Percentiles rank a stretch among this genome's conserved stretches.
These are phyloP conservation scores for Extremus antarcticus DNA, from an alignment of 495 filamentous ascomycete genomes.

Conservation along the genomic window DNA sequence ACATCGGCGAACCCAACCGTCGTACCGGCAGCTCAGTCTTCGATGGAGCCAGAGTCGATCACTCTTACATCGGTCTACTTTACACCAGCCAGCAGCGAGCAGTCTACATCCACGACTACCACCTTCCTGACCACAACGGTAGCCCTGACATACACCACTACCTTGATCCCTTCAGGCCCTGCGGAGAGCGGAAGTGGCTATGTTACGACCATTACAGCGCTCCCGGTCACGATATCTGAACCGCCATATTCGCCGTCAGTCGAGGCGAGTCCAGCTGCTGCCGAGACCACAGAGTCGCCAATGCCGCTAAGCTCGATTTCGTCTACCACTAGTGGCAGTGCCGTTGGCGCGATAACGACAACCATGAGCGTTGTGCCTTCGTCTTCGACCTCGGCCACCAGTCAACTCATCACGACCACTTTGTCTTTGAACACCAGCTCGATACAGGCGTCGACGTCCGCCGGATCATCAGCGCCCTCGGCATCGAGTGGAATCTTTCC, in stretches of 20 bases:
- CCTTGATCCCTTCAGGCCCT: neutral
- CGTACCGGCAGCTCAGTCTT: neutral
- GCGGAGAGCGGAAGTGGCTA: neutral
- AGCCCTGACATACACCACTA: neutral
- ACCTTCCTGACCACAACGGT: neutral
- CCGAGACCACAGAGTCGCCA: neutral
- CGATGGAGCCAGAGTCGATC: neutral
- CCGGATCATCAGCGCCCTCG: too few relatives aligned
- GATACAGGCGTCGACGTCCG: too few relatives aligned
- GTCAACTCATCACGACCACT: neutral
- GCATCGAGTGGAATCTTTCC: too few relatives aligned
- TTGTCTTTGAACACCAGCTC: too few relatives aligned
- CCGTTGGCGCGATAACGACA: neutral
- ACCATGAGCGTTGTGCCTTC: neutral
- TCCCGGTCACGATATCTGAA: neutral
- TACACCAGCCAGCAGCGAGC: neutral
- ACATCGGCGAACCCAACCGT: neutral
- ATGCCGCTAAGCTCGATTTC: neutral
- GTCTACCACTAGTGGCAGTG: neutral
- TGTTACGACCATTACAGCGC: conserved; percentile 1
- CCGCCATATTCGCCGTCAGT: neutral
- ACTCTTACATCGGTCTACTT: neutral
- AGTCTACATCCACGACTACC: neutral
- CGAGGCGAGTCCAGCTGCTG: neutral
- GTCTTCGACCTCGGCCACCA: neutral